Evolutionary conservation across 1,284 basidiomycete genomes (phyloP).

Genomic region (Cutaneotrichosporon arboriforme): DNA sequence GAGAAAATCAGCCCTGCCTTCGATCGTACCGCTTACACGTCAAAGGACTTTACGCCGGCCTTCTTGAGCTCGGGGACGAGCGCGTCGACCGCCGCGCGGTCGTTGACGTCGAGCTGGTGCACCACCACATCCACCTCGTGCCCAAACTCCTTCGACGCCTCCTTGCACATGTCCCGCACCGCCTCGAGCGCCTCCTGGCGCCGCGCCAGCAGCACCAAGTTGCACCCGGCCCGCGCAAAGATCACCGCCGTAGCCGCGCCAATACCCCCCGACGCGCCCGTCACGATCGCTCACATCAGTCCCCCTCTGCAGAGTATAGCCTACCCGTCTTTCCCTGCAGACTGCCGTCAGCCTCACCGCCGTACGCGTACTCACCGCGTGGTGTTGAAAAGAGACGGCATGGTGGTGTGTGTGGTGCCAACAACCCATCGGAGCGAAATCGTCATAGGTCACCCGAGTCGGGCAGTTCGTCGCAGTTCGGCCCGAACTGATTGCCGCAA

Average conservation of each 20-base stretch:
- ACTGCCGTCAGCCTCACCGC: slow-evolving; percentile 5
- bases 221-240: slow-evolving; percentile 57
- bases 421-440: too few relatives aligned
- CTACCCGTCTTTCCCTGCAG: slow-evolving; percentile 23
- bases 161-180: slow-evolving; percentile 40
- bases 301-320: too few relatives aligned
- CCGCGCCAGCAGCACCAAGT: slow-evolving; percentile 56
- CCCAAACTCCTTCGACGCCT: slow-evolving; percentile 11
- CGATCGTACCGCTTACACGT: slow-evolving; percentile 9
- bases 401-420: not conserved
- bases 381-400: slow-evolving; percentile 21
- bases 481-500: not conserved
- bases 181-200: slow-evolving; percentile 56
- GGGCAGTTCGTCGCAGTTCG: not conserved
- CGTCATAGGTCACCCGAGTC: too few relatives aligned
- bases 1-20: not conserved
- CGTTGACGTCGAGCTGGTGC: slow-evolving; percentile 19
- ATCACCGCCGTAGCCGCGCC: slow-evolving; percentile 50
- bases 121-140: not conserved
- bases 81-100: slow-evolving; percentile 16
- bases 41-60: slow-evolving; percentile 11
- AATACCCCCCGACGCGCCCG: slow-evolving; percentile 47
- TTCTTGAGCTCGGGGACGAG: slow-evolving; percentile 12
- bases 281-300: slow-evolving; percentile 34
- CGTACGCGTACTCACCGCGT: slow-evolving; percentile 5